Evolutionary conservation across 768 basidiomycete genomes (phyloP), one percentile per base, ranked within the genome.

Genomic region (Russula ochroleuca): DNA sequence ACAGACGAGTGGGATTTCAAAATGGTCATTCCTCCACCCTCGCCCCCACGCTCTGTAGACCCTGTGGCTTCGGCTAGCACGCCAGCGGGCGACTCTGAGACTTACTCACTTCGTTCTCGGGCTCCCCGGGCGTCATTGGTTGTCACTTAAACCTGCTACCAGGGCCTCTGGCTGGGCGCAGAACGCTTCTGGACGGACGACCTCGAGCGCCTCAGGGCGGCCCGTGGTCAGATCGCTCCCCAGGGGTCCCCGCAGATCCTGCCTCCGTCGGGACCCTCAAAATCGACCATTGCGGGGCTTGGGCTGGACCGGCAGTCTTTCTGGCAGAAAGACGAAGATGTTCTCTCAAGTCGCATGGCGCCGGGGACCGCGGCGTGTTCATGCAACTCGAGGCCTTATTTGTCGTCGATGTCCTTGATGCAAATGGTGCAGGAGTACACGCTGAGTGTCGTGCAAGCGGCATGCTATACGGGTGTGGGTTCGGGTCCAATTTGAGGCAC

Each of bases 171-270:
- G 92, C 90, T 89, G 87, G 94, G 94, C 9, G 84, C 86, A 1
- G 93, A 94, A 70, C 81, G 90, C 35, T 90, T 94, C 58, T 96
- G 93, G 92, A 77, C 81, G 5, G 90, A 88, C 63, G 93, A 96
- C 66, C 81, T 94, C 60, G 82, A 94, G 41, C 83, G 93, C 25
- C 78, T 96, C 54, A 90, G 90, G 69, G 73, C 88, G 28, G 81
- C 85, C 1, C 81, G 90, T 43, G 76, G 79, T 38, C 83, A 83
- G 65, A 78, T 92, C 61, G 88, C 88, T 14, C 88, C 89, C 7
- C 69, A 77, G 41, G 90, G 90, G 23, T 79, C 81, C 2, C 78
- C 80, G 50, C 72, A 82, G 62, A 85, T 92, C 47, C 73, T 79
- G 2, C 75, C 85, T 1, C 85, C 90, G 1, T 81, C 88, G 21